Conservation (phyloP, 176 grass and related monocot genomes). For the Microstegium vimineum region DNA sequence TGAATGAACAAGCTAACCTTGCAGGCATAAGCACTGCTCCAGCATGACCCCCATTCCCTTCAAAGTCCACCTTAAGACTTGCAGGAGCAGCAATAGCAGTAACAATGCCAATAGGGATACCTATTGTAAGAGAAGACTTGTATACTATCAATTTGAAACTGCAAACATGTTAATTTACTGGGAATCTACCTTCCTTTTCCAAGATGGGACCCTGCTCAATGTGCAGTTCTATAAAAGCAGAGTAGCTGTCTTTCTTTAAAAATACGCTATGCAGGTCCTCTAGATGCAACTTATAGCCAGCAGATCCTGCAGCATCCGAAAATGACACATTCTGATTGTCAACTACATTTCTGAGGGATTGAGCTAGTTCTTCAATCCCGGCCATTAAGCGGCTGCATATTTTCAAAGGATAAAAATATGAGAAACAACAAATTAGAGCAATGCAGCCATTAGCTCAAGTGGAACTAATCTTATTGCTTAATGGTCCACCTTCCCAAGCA, state of each 20-base stretch:
- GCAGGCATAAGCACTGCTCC: conserved; percentile 89
- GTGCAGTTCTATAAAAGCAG: conserved; percentile 92
- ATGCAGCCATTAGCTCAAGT: neutral
- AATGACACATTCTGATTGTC: conserved; percentile 85
- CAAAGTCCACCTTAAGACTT: conserved; percentile 82
- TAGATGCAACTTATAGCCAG: conserved; percentile 61
- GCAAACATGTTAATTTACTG: neutral
- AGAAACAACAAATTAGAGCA: neutral
- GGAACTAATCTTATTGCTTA: neutral
- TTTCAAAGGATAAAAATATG: conserved; percentile 26
- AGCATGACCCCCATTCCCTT: conserved; percentile 94
- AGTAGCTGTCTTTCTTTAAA: conserved; percentile 72
- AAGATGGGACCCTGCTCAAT: conserved; percentile 95
- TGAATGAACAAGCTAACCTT: conserved; percentile 51
- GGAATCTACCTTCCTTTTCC: conserved; percentile 82
- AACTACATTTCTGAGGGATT: conserved; percentile 58
- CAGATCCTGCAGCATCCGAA: conserved; percentile 74
- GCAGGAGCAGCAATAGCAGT: conserved; percentile 98
- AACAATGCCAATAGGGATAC: conserved; percentile 84
- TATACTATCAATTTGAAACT: conserved; percentile 2
- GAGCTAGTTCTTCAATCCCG: conserved; percentile 57
- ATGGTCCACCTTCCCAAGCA: conserved; percentile 82
- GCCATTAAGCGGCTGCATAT: conserved; percentile 84
- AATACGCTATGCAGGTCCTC: conserved; percentile 61
- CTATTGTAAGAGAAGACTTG: conserved; percentile 38